Evolutionary conservation across 441 rosid genomes (phyloP).

Genomic region (Pelargonium australe): DNA sequence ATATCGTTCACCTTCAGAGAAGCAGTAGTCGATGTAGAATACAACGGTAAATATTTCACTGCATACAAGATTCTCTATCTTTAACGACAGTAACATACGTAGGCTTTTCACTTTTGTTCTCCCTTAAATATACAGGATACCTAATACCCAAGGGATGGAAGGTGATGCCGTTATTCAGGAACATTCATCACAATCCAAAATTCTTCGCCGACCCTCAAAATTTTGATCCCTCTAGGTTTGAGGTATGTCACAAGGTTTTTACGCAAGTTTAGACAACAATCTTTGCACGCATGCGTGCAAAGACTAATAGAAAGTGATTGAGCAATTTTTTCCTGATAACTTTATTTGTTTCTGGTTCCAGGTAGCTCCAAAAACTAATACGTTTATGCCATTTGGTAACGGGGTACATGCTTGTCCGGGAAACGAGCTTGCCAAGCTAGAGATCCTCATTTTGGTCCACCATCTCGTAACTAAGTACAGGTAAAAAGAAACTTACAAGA

Average conservation of each 20-base stretch:
- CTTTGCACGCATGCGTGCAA: neutral
- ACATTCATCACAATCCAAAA: constrained; percentile 78
- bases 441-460: constrained; percentile 67
- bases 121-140: constrained; percentile 41
- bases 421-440: constrained; percentile 83
- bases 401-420: constrained; percentile 95
- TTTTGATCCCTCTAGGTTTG: constrained; percentile 80
- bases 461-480: constrained; percentile 63
- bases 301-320: neutral
- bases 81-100: neutral
- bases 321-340: neutral
- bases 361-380: constrained; percentile 70
- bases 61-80: neutral
- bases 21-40: constrained; percentile 86
- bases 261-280: neutral
- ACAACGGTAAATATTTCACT: constrained; percentile 47
- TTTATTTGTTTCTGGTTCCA: constrained; percentile 23
- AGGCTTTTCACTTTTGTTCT: neutral
- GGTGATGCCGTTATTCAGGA: constrained; percentile 93
- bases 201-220: constrained; percentile 58
- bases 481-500: constrained; percentile 29
- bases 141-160: constrained; percentile 95
- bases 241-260: constrained; percentile 38
- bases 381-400: constrained; percentile 82
- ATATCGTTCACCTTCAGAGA: constrained; percentile 92